Conservation (phyloP, 805 yeast genomes). For the Saccharomyces jurei region DNA sequence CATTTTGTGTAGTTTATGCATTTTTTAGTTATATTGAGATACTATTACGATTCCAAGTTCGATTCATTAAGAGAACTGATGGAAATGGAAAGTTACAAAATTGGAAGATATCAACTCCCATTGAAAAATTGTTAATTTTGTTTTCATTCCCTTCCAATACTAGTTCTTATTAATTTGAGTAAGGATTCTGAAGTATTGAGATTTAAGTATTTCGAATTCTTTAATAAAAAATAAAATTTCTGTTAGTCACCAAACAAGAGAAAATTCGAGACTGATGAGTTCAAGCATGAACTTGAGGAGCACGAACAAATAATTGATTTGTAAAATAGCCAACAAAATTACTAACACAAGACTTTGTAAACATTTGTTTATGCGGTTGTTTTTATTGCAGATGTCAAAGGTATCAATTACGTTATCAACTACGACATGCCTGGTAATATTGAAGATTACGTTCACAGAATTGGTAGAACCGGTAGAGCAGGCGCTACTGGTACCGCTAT, state of each 20-base stretch:
- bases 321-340: background rate
- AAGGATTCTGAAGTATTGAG: background rate
- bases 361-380: conserved; percentile 1
- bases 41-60: background rate
- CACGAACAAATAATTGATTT: background rate
- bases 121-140: background rate
- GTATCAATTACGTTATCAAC: conserved; percentile 88
- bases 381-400: conserved; percentile 76
- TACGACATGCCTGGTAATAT: conserved; percentile 96
- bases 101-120: background rate
- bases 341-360: conserved; percentile 12
- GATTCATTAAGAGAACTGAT: background rate
- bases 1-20: conserved; percentile 4
- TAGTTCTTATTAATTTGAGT: background rate
- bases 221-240: background rate
- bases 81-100: background rate
- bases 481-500: conserved; percentile 93
- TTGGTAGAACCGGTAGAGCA: conserved; percentile 97
- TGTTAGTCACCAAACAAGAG: background rate
- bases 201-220: background rate
- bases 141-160: background rate
- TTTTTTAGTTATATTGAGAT: background rate
- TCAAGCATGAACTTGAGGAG: background rate
- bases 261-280: background rate
- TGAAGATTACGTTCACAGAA: conserved; percentile 96